Percentiles rank a stretch among this genome's conserved stretches.
Evolutionary conservation across 139 green algal genomes (phyloP).

Genomic region (Haematococcus lacustris): DNA sequence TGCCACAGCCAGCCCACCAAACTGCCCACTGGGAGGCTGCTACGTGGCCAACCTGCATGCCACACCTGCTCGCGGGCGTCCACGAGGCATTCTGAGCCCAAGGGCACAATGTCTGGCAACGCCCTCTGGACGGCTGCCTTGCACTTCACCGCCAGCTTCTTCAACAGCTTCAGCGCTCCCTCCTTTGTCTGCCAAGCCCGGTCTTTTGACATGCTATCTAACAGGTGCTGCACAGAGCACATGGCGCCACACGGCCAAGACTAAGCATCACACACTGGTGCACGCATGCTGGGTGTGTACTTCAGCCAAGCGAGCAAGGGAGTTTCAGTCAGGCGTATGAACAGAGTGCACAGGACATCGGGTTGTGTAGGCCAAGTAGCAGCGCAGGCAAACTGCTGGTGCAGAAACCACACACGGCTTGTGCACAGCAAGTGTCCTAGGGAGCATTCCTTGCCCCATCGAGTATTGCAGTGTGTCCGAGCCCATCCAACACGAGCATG

Average conservation of each 20-base stretch:
- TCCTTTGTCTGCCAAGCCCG: slow-evolving; percentile 52
- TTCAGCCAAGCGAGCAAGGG: not conserved
- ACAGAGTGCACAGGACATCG: not conserved
- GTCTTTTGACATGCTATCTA: slow-evolving; percentile 50
- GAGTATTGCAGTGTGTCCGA: too few relatives aligned
- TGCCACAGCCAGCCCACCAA: too few relatives aligned
- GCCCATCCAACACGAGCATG: too few relatives aligned
- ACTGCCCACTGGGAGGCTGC: too few relatives aligned
- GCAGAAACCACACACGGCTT: not conserved
- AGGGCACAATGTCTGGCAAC: slow-evolving; percentile 70
- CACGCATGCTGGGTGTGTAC: not conserved
- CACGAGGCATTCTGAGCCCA: slow-evolving; percentile 31
- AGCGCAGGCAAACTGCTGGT: not conserved
- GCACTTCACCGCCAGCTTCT: slow-evolving; percentile 26
- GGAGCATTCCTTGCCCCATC: too few relatives aligned
- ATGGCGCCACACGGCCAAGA: not conserved
- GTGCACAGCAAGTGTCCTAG: too few relatives aligned
- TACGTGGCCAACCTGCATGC: too few relatives aligned
- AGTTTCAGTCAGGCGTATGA: not conserved
- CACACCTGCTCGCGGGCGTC: slow-evolving; percentile 36
- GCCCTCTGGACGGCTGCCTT: slow-evolving; percentile 23
- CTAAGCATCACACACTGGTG: not conserved
- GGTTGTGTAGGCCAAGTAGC: not conserved
- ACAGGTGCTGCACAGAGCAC: slow-evolving; percentile 36
- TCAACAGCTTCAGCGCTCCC: slow-evolving; percentile 37